phyloP scores from a whole-genome alignment of 768 basidiomycete genomes.

The Tylopilus balloui region DNA sequence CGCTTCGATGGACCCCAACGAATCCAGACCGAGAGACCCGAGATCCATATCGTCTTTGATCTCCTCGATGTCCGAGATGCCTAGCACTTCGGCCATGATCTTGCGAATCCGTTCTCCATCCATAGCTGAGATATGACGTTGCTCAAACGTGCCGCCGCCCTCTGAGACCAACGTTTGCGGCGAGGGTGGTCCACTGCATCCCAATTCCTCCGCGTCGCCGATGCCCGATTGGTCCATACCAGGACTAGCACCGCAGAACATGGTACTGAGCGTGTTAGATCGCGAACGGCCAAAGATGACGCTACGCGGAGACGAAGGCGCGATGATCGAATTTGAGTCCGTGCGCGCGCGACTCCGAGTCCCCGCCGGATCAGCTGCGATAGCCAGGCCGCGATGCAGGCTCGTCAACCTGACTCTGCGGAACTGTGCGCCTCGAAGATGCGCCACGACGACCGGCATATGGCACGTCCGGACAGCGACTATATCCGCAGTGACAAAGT shows the following conservation, averaged over 20 bases:
- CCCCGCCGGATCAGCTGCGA: constrained; percentile 24
- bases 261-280: constrained; percentile 22
- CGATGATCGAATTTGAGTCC: constrained; percentile 26
- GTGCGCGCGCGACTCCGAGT: constrained; percentile 19
- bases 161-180: constrained; percentile 41
- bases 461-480: constrained; percentile 43
- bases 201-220: constrained; percentile 3
- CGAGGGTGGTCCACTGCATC: constrained; percentile 27
- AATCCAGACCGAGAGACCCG: constrained; percentile 55
- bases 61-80: constrained; percentile 25
- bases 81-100: constrained; percentile 45
- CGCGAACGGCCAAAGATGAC: constrained; percentile 29
- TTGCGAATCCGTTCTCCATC: constrained; percentile 28
- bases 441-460: constrained; percentile 46
- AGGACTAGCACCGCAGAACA: background rate
- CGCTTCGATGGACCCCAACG: constrained; percentile 60
- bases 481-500: constrained; percentile 47
- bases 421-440: constrained; percentile 55
- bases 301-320: constrained; percentile 24
- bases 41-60: constrained; percentile 46
- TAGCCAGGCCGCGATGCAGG: constrained; percentile 44
- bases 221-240: constrained; percentile 10
- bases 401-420: constrained; percentile 48
- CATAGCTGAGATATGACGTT: background rate
- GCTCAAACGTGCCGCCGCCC: background rate